Evolutionary conservation across 176 grass and related monocot species (phyloP).

Genomic region (Oryza meyeriana): DNA sequence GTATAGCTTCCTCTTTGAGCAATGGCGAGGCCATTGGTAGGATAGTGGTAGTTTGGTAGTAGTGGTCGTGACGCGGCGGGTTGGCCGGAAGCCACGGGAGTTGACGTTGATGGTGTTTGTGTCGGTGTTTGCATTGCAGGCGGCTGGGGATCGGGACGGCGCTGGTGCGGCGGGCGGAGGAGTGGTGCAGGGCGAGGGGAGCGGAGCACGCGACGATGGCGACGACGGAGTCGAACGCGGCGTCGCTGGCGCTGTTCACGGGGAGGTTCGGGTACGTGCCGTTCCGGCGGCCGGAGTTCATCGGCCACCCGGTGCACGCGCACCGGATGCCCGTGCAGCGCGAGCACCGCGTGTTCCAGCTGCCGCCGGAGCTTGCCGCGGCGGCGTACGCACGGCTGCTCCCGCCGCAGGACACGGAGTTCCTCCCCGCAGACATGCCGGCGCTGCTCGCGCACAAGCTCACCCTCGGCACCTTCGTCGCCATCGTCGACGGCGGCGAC

Average conservation of each 20-base stretch:
- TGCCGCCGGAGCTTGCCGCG: slow-evolving; percentile 39
- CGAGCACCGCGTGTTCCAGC: slow-evolving; percentile 30
- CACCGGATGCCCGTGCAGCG: slow-evolving; percentile 23
- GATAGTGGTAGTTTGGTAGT: neutral
- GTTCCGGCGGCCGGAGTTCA: slow-evolving; percentile 55
- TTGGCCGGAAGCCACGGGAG: neutral
- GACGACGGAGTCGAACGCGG: slow-evolving; percentile 52
- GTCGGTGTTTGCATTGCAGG: slow-evolving; percentile 15
- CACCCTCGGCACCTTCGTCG: slow-evolving; percentile 64
- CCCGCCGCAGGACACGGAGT: slow-evolving; percentile 40
- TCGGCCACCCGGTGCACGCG: slow-evolving; percentile 61
- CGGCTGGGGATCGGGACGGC: slow-evolving; percentile 50
- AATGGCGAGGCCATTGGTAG: neutral
- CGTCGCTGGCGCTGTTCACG: slow-evolving; percentile 67
- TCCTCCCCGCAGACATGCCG: slow-evolving; percentile 68
- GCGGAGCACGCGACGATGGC: slow-evolving; percentile 66
- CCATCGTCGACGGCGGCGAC: slow-evolving; percentile 28
- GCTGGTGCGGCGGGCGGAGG: slow-evolving; percentile 54
- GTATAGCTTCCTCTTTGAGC: neutral
- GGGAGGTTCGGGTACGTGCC: slow-evolving; percentile 56
- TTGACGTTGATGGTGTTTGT: neutral
- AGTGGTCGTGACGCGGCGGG: neutral
- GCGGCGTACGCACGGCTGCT: slow-evolving; percentile 38
- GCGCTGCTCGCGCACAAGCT: slow-evolving; percentile 64
- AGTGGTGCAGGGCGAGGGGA: slow-evolving; percentile 37